These are phyloP conservation scores for Tricholomella constricta DNA, from an alignment of 768 basidiomycete species.

Conservation along the genomic window DNA sequence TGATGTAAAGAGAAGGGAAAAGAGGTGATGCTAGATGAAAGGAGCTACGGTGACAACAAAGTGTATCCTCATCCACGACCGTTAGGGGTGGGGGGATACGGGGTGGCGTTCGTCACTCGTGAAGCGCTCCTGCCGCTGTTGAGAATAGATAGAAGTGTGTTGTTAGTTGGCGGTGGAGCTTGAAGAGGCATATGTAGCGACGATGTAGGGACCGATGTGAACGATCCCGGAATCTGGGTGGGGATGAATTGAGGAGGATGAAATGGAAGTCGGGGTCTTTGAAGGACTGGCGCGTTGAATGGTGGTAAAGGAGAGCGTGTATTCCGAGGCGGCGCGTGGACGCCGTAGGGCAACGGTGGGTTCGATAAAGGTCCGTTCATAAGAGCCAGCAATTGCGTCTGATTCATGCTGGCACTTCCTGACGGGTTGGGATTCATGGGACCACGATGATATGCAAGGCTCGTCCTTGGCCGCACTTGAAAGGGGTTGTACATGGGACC, in stretches of 20 bases:
- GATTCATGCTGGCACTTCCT: constrained; percentile 52
- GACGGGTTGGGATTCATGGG: constrained; percentile 27
- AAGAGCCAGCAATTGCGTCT: constrained; percentile 48
- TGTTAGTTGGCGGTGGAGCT: constrained; percentile 8
- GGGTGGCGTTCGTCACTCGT: constrained; percentile 1
- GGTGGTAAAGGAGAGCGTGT: neutral
- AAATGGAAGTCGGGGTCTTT: neutral
- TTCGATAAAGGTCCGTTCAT: constrained; percentile 36
- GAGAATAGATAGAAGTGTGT: constrained; percentile 20
- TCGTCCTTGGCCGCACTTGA: constrained; percentile 50
- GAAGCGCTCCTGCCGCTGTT: constrained; percentile 14
- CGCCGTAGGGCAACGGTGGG: neutral
- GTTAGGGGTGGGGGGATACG: constrained; percentile 1
- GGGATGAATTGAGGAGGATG: neutral
- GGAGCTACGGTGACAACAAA: neutral
- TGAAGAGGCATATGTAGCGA: constrained; percentile 1
- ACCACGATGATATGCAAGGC: constrained; percentile 42
- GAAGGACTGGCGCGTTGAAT: neutral
- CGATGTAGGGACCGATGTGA: neutral
- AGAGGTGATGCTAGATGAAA: neutral
- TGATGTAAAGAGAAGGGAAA: neutral
- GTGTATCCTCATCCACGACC: constrained; percentile 2
- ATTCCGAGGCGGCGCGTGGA: neutral
- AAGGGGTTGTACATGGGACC: constrained; percentile 30
- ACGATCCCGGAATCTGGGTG: neutral